phyloP scores from a whole-genome alignment of 352 stramenopile genomes.

The Hyphochytrium catenoides region DNA sequence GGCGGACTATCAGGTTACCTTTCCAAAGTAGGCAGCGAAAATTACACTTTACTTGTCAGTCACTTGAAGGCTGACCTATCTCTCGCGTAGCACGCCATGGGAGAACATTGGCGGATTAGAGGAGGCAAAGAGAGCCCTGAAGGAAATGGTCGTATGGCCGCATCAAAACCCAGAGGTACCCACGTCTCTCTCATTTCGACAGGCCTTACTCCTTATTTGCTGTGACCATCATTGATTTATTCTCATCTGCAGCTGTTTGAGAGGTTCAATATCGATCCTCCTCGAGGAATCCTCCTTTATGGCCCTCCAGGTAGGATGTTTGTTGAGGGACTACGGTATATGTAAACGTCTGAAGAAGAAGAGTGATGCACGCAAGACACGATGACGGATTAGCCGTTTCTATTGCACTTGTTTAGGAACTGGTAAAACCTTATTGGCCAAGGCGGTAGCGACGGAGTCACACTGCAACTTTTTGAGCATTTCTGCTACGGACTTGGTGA shows the following conservation, averaged over 20 bases:
- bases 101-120: slow-evolving; percentile 38
- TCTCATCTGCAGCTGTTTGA: slow-evolving; percentile 18
- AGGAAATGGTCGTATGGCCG: slow-evolving; percentile 62
- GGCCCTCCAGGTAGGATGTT: slow-evolving; percentile 24
- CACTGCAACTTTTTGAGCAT: slow-evolving; percentile 59
- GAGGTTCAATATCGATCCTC: slow-evolving; percentile 46
- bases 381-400: background rate
- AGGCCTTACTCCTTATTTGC: too few relatives aligned
- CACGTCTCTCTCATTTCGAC: too few relatives aligned
- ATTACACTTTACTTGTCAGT: slow-evolving; percentile 12
- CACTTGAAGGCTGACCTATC: slow-evolving; percentile 24
- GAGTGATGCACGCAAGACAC: too few relatives aligned
- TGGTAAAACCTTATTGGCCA: slow-evolving; percentile 60
- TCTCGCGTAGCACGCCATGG: slow-evolving; percentile 22
- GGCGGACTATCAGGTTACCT: slow-evolving; percentile 1
- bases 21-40: background rate
- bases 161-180: slow-evolving; percentile 27
- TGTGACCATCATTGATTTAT: too few relatives aligned
- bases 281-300: slow-evolving; percentile 40
- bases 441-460: slow-evolving; percentile 37
- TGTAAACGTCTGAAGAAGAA: too few relatives aligned
- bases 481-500: slow-evolving; percentile 43
- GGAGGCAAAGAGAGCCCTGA: slow-evolving; percentile 34
- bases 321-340: too few relatives aligned
- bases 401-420: slow-evolving; percentile 10